These are phyloP conservation scores for Eimeria acervulina DNA, from an alignment of 169 alveolate genomes.

Conservation along the genomic window DNA sequence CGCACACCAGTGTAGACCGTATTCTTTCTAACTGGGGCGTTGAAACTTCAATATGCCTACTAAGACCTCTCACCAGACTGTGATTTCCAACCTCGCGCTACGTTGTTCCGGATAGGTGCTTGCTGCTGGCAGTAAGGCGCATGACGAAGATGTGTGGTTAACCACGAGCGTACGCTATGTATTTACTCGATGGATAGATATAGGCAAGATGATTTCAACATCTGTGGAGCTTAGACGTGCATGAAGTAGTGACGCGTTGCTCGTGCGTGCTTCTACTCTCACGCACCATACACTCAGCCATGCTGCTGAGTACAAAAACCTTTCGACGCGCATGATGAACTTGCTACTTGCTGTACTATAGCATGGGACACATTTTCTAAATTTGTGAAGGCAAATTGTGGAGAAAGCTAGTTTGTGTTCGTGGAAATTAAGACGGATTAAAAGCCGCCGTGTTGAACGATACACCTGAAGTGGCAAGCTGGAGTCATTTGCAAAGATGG, in stretches of 20 bases:
- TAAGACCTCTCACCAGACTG: neutral
- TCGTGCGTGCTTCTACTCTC: neutral
- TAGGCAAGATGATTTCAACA: neutral
- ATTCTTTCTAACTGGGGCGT: neutral
- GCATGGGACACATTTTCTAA: neutral
- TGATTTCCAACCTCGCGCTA: neutral
- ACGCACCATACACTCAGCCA: neutral
- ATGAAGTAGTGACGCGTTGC: neutral
- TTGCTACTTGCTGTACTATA: neutral
- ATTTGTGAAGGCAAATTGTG: neutral
- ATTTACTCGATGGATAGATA: neutral
- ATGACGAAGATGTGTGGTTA: neutral
- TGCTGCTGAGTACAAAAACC: neutral
- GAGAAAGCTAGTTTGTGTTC: neutral
- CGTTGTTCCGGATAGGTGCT: neutral
- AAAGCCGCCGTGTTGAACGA: neutral
- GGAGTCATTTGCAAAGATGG: neutral
- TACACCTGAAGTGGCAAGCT: constrained; percentile 29
- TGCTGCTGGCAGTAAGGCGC: neutral
- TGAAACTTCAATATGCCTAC: neutral
- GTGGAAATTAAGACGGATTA: neutral
- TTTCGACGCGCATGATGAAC: neutral
- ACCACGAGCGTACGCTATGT: neutral
- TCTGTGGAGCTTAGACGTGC: neutral
- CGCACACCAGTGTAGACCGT: neutral